Base-by-base conservation (phyloP, 2,329 filamentous ascomycete species). In the Blumeria hordei region DNA sequence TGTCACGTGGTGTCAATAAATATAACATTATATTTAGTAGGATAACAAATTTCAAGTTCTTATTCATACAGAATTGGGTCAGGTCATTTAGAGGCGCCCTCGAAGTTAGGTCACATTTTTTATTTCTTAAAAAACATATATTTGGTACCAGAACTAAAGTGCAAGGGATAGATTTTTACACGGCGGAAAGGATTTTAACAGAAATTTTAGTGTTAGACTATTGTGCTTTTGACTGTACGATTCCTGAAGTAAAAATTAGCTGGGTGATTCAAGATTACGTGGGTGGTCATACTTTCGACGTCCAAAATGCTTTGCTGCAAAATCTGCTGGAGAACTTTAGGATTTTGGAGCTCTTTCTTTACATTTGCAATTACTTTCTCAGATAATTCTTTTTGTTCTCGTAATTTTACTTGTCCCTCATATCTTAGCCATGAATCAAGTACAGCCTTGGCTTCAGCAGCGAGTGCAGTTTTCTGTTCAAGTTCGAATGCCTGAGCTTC, bases 401-500 rank as follows among this genome's bases (percentile, higher is more conserved):
- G 84, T 76, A 90, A 84, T 85, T 96, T 98, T 68, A 98, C 88
- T 77, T 96, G 92, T 65, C 85, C 75, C 76, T 98, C 92, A 72
- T 98, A 98, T 69, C 92, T 85, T 61, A 96, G 88, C 93, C 92
- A 98, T 57, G 88, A 95, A 70, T 98, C 92, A 61, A 98, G 81
- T 57, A 96, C 92, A 59, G 77, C 67, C 83, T 95, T 98, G 67
- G 90, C 90, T 78, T 98, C 92, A 60, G 80, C 75, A 57, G 88
- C 88, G 62, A 98, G 76, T 64, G 88, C 85, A 59, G 90, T 95
- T 75, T 82, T 83, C 75, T 98, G 92, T 79, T 96, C 88, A 63
- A 96, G 81, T 78, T 96, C 88, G 73, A 83, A 98, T 61, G 88
- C 88, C 79, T 96, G 72, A 63, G 90, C 83, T 79, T 98, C 92